Percentiles rank a stretch among this genome's conserved stretches.
Evolutionary conservation across 164 flowering plant species (phyloP).

Genomic region (Vitis amurensis): DNA sequence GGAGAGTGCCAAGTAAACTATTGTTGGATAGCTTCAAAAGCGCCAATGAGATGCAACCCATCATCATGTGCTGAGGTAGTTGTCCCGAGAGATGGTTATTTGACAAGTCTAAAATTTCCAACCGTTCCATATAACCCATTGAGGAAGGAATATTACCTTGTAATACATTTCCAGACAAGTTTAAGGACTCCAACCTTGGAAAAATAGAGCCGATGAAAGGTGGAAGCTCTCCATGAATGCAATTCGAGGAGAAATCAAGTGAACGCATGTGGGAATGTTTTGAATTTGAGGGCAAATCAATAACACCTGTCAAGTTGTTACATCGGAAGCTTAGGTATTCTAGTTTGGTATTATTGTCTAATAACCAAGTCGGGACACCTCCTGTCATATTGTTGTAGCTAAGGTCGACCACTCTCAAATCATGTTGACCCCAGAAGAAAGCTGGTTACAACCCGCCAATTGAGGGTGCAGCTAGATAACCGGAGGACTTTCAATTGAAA

Average conservation of each 20-base stretch:
- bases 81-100: background rate
- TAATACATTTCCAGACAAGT: constrained; percentile 2
- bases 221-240: constrained; percentile 5
- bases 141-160: background rate
- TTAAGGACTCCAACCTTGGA: background rate
- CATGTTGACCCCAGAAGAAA: constrained; percentile 14
- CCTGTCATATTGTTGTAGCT: background rate
- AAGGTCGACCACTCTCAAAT: constrained; percentile 10
- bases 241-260: constrained; percentile 12
- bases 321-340: background rate
- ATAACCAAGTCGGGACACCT: constrained; percentile 19
- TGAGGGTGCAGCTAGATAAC: no score
- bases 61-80: background rate
- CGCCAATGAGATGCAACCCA: background rate
- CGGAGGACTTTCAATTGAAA: no score
- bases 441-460: background rate
- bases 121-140: background rate
- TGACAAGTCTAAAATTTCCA: background rate
- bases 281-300: constrained; percentile 7
- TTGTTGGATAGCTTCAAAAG: background rate
- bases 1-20: background rate
- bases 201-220: background rate
- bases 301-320: constrained; percentile 2
- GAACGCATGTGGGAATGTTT: background rate
- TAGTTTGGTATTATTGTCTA: constrained; percentile 15